Evolutionary conservation across 331 rosid species (phyloP).

Genomic region (Malus hybrid): DNA sequence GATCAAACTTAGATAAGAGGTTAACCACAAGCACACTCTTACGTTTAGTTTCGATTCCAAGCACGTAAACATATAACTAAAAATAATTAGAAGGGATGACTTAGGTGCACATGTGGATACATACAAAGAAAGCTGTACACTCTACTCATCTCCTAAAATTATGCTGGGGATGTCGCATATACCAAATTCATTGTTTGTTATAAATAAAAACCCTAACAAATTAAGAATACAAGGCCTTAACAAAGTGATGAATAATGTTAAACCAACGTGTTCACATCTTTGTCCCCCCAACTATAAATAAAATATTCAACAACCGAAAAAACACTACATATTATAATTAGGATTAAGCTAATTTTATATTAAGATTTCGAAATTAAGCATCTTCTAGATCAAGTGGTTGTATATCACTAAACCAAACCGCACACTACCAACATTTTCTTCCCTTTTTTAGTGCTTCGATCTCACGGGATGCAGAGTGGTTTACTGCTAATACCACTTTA

Average conservation of each 20-base stretch:
- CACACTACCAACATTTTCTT: background rate
- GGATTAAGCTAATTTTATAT: background rate
- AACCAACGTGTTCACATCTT: background rate
- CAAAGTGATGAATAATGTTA: background rate
- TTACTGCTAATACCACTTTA: background rate
- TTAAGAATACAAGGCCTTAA: too few species aligned
- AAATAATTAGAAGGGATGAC: background rate
- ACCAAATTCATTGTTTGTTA: background rate
- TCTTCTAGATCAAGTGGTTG: constrained; percentile 7
- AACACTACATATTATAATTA: background rate
- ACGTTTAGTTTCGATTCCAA: background rate
- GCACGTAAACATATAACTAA: background rate
- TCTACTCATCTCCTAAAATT: background rate
- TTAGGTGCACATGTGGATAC: background rate
- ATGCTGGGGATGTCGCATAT: background rate
- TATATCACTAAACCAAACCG: background rate
- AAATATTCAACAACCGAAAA: background rate
- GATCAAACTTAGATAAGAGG: too few species aligned
- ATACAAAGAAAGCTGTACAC: background rate
- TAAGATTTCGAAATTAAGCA: background rate
- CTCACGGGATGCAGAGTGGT: background rate
- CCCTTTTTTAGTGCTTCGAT: background rate
- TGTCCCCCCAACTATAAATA: background rate
- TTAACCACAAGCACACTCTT: too few species aligned
- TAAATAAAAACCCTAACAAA: too few species aligned